Percentiles rank a stretch among this genome's conserved stretches.
These are phyloP conservation scores for Cryptomeria japonica DNA, from an alignment of 75 land plant genomes.

Conservation along the genomic window DNA sequence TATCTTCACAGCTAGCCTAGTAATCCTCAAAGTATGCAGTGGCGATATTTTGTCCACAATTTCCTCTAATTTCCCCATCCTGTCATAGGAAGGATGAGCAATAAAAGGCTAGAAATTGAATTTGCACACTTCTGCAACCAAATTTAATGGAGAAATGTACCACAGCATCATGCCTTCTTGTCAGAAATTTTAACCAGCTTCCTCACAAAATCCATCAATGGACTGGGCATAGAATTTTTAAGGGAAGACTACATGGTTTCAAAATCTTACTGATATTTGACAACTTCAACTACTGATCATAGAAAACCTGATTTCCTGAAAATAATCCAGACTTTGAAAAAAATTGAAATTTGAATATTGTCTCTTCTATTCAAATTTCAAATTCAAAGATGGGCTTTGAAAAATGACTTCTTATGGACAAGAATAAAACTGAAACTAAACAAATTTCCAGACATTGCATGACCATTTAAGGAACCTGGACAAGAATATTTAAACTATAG, in stretches of 20 bases:
- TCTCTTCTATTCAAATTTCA: not conserved
- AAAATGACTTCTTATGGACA: not conserved
- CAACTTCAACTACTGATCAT: not conserved
- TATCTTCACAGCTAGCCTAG: not conserved
- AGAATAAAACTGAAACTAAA: not conserved
- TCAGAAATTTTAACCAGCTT: not conserved
- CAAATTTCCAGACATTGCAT: too few species aligned
- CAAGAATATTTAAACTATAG: too few species aligned
- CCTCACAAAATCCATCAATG: not conserved
- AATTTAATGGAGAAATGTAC: not conserved
- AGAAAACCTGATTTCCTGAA: not conserved
- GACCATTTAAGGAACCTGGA: too few species aligned
- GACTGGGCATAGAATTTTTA: not conserved
- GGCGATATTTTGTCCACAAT: not conserved
- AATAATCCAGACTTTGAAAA: not conserved
- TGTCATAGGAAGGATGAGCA: not conserved
- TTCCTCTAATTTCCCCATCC: not conserved
- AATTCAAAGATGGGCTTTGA: too few species aligned
- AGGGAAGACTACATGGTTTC: not conserved
- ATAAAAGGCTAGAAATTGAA: not conserved
- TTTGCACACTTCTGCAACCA: not conserved
- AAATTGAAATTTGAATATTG: not conserved
- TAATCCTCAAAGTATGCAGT: not conserved
- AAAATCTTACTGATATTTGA: not conserved
- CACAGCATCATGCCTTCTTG: not conserved